phyloP scores from a whole-genome alignment of 495 filamentous ascomycete genomes.

The Xylaria curta region DNA sequence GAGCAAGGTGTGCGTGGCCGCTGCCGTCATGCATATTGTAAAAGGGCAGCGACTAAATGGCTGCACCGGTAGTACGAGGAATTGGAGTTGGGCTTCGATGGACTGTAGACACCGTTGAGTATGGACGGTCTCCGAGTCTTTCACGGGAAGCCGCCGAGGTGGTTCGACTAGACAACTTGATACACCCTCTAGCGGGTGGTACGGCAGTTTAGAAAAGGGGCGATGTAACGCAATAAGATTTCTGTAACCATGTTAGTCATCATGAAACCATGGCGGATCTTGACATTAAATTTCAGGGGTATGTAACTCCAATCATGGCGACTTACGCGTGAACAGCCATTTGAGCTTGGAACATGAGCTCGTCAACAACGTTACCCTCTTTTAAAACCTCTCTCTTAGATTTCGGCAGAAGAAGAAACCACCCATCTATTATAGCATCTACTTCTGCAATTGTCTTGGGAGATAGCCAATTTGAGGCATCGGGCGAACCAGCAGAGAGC shows the following conservation, averaged over 20 bases:
- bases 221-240: constrained; percentile 63
- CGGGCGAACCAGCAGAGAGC: constrained; percentile 35
- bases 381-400: constrained; percentile 66
- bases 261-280: not conserved
- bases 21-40: constrained; percentile 69
- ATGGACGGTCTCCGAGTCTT: constrained; percentile 58
- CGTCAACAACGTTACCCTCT: constrained; percentile 63
- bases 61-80: constrained; percentile 66
- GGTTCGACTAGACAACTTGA: constrained; percentile 44
- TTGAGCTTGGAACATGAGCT: constrained; percentile 76
- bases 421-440: constrained; percentile 70
- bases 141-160: constrained; percentile 42
- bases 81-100: constrained; percentile 65
- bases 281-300: too few species aligned
- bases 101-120: constrained; percentile 70
- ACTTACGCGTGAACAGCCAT: constrained; percentile 63
- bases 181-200: constrained; percentile 43
- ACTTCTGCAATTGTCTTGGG: constrained; percentile 48
- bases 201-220: constrained; percentile 51
- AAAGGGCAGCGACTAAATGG: constrained; percentile 70
- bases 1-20: constrained; percentile 49
- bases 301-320: not conserved
- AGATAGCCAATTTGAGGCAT: constrained; percentile 22
- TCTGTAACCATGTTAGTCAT: constrained; percentile 28
- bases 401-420: constrained; percentile 69